Evolutionary conservation across 192 early-diverging fungal genomes (phyloP).

Genomic region (Backusella mclennaniae): DNA sequence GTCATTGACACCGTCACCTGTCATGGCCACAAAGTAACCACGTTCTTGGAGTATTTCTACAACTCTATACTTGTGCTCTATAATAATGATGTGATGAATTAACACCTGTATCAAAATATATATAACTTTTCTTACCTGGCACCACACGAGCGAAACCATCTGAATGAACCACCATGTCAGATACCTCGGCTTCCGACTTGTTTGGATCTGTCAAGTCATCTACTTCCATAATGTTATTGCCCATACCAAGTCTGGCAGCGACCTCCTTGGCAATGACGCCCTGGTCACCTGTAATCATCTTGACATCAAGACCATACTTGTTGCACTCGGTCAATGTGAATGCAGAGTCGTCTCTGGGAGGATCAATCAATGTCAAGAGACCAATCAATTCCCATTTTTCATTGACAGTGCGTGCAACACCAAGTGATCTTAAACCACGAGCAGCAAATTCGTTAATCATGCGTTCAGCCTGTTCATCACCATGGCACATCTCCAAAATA

Average conservation of each 20-base stretch:
- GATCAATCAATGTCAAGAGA: conserved; percentile 64
- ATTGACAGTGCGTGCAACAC: conserved; percentile 58
- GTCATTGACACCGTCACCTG: conserved; percentile 71
- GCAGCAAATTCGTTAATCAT: conserved; percentile 59
- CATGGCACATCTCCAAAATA: conserved; percentile 53
- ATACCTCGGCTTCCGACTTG: conserved; percentile 46
- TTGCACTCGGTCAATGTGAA: conserved; percentile 64
- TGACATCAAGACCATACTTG: conserved; percentile 64
- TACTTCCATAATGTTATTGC: conserved; percentile 65
- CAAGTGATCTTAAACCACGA: conserved; percentile 69
- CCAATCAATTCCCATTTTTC: conserved; percentile 64
- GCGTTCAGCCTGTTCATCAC: conserved; percentile 44
- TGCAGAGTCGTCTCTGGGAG: conserved; percentile 66
- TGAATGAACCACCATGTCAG: conserved; percentile 52
- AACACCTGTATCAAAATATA: conserved; percentile 21
- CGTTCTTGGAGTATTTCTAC: conserved; percentile 57
- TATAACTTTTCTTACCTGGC: conserved; percentile 40
- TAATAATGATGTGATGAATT: neutral
- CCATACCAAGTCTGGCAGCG: conserved; percentile 65
- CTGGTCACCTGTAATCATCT: conserved; percentile 83
- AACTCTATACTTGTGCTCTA: conserved; percentile 61
- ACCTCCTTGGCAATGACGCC: conserved; percentile 70
- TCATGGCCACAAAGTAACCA: conserved; percentile 71
- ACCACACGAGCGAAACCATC: conserved; percentile 82
- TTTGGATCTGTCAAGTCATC: conserved; percentile 47